These are phyloP conservation scores for Ulota crispa DNA, from an alignment of 225 moss, liverwort and hornwort genomes.

Conservation along the genomic window DNA sequence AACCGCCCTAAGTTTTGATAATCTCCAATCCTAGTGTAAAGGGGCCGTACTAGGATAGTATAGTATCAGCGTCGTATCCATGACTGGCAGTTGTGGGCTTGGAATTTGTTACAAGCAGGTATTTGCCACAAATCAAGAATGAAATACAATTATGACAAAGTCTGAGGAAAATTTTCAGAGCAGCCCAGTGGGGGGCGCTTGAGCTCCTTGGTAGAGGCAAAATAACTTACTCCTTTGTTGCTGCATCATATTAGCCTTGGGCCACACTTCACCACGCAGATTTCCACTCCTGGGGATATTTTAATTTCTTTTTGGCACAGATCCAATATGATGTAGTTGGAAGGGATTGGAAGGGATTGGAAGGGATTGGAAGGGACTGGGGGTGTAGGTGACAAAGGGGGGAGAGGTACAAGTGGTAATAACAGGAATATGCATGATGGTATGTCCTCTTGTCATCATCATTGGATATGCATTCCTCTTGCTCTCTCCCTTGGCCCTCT, in stretches of 20 bases:
- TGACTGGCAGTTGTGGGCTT: background rate
- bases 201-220: background rate
- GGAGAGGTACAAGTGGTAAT: background rate
- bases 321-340: constrained; percentile 6
- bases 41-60: background rate
- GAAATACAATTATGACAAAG: background rate
- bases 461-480: background rate
- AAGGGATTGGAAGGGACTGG: background rate
- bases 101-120: background rate
- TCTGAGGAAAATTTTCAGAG: background rate
- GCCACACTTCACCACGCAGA: too few relatives aligned
- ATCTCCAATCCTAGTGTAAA: too few relatives aligned
- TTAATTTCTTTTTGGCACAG: background rate
- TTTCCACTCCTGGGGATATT: too few relatives aligned
- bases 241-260: too few relatives aligned
- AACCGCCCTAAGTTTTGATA: background rate
- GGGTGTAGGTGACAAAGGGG: constrained; percentile 14
- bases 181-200: background rate
- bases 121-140: background rate
- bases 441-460: background rate
- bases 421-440: constrained; percentile 6
- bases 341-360: background rate
- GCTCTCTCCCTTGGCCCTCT: background rate
- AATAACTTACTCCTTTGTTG: too few relatives aligned
- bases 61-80: background rate